These are phyloP conservation scores for Xerocomellus dryophilus DNA, from an alignment of 768 basidiomycete genomes.

Conservation along the genomic window DNA sequence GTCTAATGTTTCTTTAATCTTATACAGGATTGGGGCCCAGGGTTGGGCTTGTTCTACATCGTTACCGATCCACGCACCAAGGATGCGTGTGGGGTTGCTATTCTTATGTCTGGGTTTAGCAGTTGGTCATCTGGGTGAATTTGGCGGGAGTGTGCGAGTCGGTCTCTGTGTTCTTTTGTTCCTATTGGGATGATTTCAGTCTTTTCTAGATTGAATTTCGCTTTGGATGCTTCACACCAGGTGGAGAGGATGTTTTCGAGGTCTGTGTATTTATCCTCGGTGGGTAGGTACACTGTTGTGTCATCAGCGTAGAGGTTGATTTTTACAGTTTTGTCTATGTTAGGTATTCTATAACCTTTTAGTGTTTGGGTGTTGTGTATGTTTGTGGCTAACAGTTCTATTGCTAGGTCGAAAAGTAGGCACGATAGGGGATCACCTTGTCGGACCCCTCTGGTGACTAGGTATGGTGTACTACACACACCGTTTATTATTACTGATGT, in stretches of 20 bases:
- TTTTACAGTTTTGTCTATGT: background rate
- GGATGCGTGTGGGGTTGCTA: slow-evolving; percentile 2
- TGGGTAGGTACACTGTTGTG: slow-evolving; percentile 15
- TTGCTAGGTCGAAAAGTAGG: background rate
- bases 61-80: slow-evolving; percentile 28
- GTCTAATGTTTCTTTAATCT: no score
- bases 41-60: background rate
- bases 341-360: no score
- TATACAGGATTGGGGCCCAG: no score
- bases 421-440: slow-evolving; percentile 27
- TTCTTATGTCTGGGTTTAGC: background rate
- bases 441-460: slow-evolving; percentile 26
- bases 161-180: no score
- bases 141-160: no score
- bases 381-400: background rate
- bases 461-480: background rate
- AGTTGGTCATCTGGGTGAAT: background rate
- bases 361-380: background rate
- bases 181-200: no score
- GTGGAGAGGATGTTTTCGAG: slow-evolving; percentile 23
- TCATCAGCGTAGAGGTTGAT: slow-evolving; percentile 29
- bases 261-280: slow-evolving; percentile 5
- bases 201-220: slow-evolving; percentile 18
- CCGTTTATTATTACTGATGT: background rate
- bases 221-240: slow-evolving; percentile 31